These are phyloP conservation scores for Cylindricascospora bacillispora DNA, from an alignment of 1,139 yeast genomes.

Conservation along the genomic window DNA sequence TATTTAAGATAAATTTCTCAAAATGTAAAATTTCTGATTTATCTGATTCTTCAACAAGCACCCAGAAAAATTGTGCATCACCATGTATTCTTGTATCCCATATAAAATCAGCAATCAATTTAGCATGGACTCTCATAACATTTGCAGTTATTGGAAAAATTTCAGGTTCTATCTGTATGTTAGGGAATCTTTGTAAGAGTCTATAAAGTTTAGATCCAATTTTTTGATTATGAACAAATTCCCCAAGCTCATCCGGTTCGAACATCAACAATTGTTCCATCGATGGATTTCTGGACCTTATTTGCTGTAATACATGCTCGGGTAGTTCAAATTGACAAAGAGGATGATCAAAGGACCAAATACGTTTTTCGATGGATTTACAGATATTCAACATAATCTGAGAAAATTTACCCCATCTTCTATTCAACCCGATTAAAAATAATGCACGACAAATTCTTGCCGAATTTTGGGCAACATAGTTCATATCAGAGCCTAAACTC, in stretches of 20 bases:
- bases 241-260: constrained; percentile 72
- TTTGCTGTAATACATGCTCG: constrained; percentile 45
- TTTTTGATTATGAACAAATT: constrained; percentile 66
- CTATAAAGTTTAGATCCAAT: constrained; percentile 56
- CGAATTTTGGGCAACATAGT: constrained; percentile 91
- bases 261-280: constrained; percentile 66
- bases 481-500: constrained; percentile 72
- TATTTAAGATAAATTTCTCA: constrained; percentile 62
- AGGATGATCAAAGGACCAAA: constrained; percentile 92
- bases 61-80: constrained; percentile 79
- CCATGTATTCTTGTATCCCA: constrained; percentile 86
- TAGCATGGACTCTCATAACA: constrained; percentile 71
- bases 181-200: constrained; percentile 62
- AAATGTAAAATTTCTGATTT: constrained; percentile 65
- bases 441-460: constrained; percentile 88
- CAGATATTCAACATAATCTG: constrained; percentile 66
- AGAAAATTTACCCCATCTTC: constrained; percentile 82
- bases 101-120: constrained; percentile 57
- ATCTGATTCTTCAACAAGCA: constrained; percentile 78
- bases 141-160: constrained; percentile 83
- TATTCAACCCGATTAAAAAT: constrained; percentile 69
- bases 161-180: constrained; percentile 57
- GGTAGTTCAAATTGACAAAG: constrained; percentile 76
- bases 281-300: constrained; percentile 53
- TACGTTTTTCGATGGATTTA: constrained; percentile 68